phyloP scores from a whole-genome alignment of 2,329 filamentous ascomycete species.

The Verticillium longisporum region DNA sequence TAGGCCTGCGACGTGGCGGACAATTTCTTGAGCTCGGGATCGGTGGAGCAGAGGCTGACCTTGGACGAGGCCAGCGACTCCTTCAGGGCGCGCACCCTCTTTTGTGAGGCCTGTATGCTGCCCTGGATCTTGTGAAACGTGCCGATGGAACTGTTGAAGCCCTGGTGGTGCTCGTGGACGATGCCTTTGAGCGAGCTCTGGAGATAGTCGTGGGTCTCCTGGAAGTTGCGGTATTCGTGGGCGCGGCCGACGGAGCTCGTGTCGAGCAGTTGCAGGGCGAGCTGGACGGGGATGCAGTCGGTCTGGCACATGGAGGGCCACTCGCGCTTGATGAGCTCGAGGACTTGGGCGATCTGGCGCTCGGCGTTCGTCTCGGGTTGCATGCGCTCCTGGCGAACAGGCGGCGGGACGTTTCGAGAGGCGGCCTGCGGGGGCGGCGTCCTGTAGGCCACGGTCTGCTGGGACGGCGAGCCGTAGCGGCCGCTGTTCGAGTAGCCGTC shows the following conservation, averaged over 20 bases:
- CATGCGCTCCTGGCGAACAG: conserved; percentile 19
- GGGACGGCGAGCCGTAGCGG: conserved; percentile 32
- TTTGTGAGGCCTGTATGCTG: conserved; percentile 84
- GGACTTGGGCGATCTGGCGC: conserved; percentile 54
- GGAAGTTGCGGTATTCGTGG: conserved; percentile 79
- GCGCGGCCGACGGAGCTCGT: conserved; percentile 88
- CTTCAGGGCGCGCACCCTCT: conserved; percentile 74
- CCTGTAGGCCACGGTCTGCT: conserved; percentile 14
- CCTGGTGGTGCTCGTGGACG: conserved; percentile 97
- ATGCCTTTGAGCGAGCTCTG: conserved; percentile 89
- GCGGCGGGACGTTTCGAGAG: conserved; percentile 16
- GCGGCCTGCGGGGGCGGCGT: conserved; percentile 20
- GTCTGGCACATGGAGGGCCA: conserved; percentile 90
- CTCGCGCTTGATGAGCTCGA: conserved; percentile 78
- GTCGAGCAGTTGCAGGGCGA: conserved; percentile 92
- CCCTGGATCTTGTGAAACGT: conserved; percentile 98
- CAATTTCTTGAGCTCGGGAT: conserved; percentile 85
- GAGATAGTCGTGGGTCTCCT: conserved; percentile 77
- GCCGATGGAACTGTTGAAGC: conserved; percentile 97
- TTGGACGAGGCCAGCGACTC: conserved; percentile 78
- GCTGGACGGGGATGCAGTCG: conserved; percentile 86
- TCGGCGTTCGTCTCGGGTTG: conserved; percentile 41
- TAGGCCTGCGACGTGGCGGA: conserved; percentile 85
- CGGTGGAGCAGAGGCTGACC: conserved; percentile 72
- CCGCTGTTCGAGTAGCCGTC: conserved; percentile 31